phyloP scores from a whole-genome alignment of 768 basidiomycete species.

The Dictyophora rubrovolvata region DNA sequence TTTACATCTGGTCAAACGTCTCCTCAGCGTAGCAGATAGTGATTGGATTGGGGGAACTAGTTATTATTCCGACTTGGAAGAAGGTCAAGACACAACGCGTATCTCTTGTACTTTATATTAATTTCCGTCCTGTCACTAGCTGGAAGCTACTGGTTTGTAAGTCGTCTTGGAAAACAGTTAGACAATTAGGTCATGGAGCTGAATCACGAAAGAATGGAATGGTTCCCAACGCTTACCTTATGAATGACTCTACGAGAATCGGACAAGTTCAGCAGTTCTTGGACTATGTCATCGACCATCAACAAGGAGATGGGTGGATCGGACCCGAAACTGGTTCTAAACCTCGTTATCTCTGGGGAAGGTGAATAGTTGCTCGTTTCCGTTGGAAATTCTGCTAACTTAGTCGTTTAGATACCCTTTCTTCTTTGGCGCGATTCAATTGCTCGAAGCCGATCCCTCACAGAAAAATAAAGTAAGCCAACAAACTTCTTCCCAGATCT shows the following conservation, averaged over 20 bases:
- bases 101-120: background rate
- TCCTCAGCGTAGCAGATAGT: conserved; percentile 20
- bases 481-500: background rate
- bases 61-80: conserved; percentile 26
- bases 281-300: conserved; percentile 39
- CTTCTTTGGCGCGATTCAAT: conserved; percentile 49
- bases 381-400: background rate
- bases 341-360: conserved; percentile 45
- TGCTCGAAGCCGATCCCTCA: conserved; percentile 37
- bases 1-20: background rate
- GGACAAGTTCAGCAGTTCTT: conserved; percentile 38
- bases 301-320: conserved; percentile 46
- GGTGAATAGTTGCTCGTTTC: conserved; percentile 18
- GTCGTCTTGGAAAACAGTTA: conserved; percentile 14
- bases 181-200: background rate
- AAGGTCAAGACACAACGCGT: conserved; percentile 16
- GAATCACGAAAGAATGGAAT: conserved; percentile 33
- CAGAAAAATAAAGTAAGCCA: conserved; percentile 31
- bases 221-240: conserved; percentile 41
- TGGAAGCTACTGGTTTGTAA: conserved; percentile 50
- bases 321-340: conserved; percentile 45
- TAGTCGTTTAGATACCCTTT: conserved; percentile 25
- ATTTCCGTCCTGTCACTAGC: conserved; percentile 21
- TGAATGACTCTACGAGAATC: conserved; percentile 35
- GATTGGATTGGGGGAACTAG: conserved; percentile 27